Percentiles rank a stretch among this genome's conserved stretches.
These are phyloP conservation scores for Bryopsis sp. DNA, from an alignment of 139 green algal species.

Conservation along the genomic window DNA sequence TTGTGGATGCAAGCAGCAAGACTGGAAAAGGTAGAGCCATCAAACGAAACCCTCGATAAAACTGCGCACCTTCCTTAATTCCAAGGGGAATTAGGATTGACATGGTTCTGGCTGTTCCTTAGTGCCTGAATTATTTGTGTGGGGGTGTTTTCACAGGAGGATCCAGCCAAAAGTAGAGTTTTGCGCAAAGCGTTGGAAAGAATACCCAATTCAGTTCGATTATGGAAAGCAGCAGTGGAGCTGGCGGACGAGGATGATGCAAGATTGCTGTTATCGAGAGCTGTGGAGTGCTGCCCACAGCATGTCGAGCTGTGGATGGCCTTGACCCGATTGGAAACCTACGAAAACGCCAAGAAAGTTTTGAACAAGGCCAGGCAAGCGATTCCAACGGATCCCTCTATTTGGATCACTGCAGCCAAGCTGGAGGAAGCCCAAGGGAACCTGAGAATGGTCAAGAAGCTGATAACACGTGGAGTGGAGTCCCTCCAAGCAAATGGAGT, in stretches of 20 bases:
- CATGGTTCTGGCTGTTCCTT: not conserved
- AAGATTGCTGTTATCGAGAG: slow-evolving; percentile 66
- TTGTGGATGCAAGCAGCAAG: slow-evolving; percentile 81
- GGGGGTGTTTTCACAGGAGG: slow-evolving; percentile 30
- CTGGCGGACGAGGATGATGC: slow-evolving; percentile 87
- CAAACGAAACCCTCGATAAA: too few relatives aligned
- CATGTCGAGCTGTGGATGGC: slow-evolving; percentile 97
- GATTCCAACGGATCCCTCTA: slow-evolving; percentile 77
- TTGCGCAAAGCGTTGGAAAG: slow-evolving; percentile 85
- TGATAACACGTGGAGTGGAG: slow-evolving; percentile 20
- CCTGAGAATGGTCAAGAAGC: slow-evolving; percentile 49
- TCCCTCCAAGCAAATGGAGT: slow-evolving; percentile 65
- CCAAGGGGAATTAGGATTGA: not conserved
- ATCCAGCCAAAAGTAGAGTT: slow-evolving; percentile 73
- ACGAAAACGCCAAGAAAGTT: slow-evolving; percentile 86
- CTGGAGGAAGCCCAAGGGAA: slow-evolving; percentile 91
- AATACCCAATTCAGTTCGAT: slow-evolving; percentile 71
- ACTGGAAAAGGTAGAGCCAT: slow-evolving; percentile 34
- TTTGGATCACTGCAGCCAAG: slow-evolving; percentile 94
- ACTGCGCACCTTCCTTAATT: too few relatives aligned
- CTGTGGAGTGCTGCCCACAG: slow-evolving; percentile 94
- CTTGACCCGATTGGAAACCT: slow-evolving; percentile 84
- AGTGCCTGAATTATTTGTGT: not conserved
- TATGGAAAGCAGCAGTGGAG: slow-evolving; percentile 97
- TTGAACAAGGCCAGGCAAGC: slow-evolving; percentile 90